phyloP scores from a whole-genome alignment of 2,329 filamentous ascomycete genomes.

The Penicillium sp. region DNA sequence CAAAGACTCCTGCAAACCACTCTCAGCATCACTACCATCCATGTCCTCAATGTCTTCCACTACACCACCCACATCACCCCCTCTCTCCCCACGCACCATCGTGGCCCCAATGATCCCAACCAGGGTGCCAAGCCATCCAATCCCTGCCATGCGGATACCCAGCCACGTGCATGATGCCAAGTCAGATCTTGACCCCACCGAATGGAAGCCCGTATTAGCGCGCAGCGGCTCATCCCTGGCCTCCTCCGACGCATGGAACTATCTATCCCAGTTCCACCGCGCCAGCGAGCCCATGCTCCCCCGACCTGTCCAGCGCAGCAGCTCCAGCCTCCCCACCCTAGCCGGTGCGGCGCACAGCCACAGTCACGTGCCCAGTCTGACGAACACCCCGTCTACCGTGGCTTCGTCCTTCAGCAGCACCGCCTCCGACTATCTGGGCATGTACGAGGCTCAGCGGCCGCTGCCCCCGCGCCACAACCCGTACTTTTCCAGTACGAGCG shows the following conservation, averaged over 20 bases:
- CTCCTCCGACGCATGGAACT: constrained; percentile 44
- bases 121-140: constrained; percentile 15
- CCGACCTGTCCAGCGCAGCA: constrained; percentile 27
- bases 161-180: constrained; percentile 36
- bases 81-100: constrained; percentile 37
- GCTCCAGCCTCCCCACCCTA: constrained; percentile 35
- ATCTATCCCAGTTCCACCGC: constrained; percentile 45
- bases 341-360: constrained; percentile 11
- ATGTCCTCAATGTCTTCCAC: constrained; percentile 30
- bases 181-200: constrained; percentile 49
- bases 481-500: constrained; percentile 32
- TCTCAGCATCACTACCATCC: constrained; percentile 39
- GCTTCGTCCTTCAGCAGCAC: constrained; percentile 41
- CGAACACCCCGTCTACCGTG: constrained; percentile 38
- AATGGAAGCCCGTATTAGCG: constrained; percentile 49
- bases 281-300: constrained; percentile 18
- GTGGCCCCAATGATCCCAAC: constrained; percentile 39
- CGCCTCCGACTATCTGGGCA: constrained; percentile 33
- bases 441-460: constrained; percentile 29
- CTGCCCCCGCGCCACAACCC: constrained; percentile 43
- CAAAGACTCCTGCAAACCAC: constrained; percentile 47
- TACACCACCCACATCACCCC: constrained; percentile 34
- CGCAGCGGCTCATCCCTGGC: constrained; percentile 20
- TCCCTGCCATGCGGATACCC: constrained; percentile 39
- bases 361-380: constrained; percentile 31